Conservation (phyloP, 768 basidiomycete genomes). For the Lentinula detonsa region DNA sequence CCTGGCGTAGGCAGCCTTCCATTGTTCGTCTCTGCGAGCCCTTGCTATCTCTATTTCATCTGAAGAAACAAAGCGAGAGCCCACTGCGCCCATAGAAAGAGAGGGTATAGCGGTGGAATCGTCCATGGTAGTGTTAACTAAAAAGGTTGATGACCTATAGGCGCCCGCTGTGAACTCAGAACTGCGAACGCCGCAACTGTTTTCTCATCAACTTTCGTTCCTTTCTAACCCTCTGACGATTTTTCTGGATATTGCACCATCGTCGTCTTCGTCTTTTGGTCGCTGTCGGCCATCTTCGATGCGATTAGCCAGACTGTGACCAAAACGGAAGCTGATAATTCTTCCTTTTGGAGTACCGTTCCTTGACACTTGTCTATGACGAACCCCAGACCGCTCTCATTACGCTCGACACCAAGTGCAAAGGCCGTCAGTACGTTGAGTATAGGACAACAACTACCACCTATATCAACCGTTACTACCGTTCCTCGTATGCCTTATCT, state of each 20-base stretch:
- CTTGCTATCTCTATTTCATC: constrained; percentile 72
- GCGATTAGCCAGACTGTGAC: not conserved
- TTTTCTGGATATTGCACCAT: not conserved
- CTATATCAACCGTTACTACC: constrained; percentile 53
- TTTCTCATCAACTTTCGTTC: not conserved
- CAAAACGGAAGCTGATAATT: not conserved
- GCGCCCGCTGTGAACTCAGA: not conserved
- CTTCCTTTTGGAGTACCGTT: not conserved
- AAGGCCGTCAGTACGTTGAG: constrained; percentile 28
- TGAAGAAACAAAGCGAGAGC: constrained; percentile 81
- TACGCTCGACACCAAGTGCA: constrained; percentile 28
- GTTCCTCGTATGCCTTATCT: constrained; percentile 52
- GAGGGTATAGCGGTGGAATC: constrained; percentile 48
- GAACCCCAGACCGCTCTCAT: constrained; percentile 24
- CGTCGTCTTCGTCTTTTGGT: not conserved
- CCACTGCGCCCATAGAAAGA: constrained; percentile 64
- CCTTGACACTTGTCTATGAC: constrained; percentile 12
- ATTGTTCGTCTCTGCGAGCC: constrained; percentile 71
- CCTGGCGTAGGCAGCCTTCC: constrained; percentile 89
- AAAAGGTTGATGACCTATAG: not conserved
- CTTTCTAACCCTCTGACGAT: not conserved
- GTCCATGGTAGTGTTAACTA: constrained; percentile 12
- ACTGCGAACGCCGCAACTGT: not conserved
- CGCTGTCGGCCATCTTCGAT: not conserved
- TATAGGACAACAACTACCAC: constrained; percentile 23